Percentiles rank a stretch among this genome's conserved stretches.
Evolutionary conservation across 2,329 filamentous ascomycete genomes (phyloP).

Genomic region (Elsinoe perseae): DNA sequence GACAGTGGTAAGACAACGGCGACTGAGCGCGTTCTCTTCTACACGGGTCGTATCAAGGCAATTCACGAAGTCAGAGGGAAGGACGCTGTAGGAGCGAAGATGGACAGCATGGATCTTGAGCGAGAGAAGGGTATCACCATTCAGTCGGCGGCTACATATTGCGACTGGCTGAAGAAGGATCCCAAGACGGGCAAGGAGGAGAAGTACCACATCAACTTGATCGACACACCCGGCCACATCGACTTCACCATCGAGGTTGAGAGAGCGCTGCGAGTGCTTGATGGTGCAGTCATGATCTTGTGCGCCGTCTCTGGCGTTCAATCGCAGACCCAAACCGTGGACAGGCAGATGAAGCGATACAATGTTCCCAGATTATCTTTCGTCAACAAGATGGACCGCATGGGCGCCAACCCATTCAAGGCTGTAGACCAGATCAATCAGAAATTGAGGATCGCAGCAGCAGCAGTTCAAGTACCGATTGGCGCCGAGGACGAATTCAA

Average conservation of each 20-base stretch:
- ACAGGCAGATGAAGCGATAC: conserved; percentile 97
- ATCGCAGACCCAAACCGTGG: conserved; percentile 95
- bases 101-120: conserved; percentile 99
- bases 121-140: conserved; percentile 98
- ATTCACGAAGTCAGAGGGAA: conserved; percentile 96
- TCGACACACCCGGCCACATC: conserved; percentile 96
- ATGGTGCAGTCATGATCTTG: conserved; percentile 96
- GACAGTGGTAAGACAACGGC: conserved; percentile 97
- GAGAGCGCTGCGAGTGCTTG: conserved; percentile 84
- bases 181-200: conserved; percentile 60
- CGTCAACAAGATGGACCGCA: conserved; percentile 99
- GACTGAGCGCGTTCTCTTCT: conserved; percentile 94
- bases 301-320: conserved; percentile 97
- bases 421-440: conserved; percentile 95
- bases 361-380: conserved; percentile 93
- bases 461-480: conserved; percentile 90
- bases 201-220: conserved; percentile 95
- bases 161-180: conserved; percentile 81
- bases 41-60: conserved; percentile 90
- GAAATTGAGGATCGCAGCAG: conserved; percentile 87
- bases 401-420: conserved; percentile 97
- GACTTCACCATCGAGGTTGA: conserved; percentile 99
- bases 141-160: conserved; percentile 95
- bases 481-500: conserved; percentile 85
- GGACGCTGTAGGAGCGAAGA: conserved; percentile 93